A percentile compares a stretch with the other conserved stretches of the same genome.
Evolutionary conservation across 257 asterid genomes (phyloP).

Genomic region (Marsdenia floribunda): DNA sequence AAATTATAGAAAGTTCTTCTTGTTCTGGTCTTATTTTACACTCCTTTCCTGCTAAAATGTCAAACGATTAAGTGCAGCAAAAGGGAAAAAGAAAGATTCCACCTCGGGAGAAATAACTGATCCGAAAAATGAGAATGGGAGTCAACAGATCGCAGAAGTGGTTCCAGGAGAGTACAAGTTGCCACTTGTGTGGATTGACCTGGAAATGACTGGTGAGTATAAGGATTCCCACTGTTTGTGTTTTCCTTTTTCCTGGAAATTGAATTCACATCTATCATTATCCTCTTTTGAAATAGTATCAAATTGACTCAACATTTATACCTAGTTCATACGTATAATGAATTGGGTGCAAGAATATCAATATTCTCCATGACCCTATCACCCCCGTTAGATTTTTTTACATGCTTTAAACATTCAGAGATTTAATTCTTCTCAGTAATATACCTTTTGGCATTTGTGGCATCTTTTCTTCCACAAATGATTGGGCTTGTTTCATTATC

Average conservation of each 20-base stretch:
- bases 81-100: conserved; percentile 28
- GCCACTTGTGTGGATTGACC: conserved; percentile 98
- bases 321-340: not conserved
- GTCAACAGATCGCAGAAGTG: conserved; percentile 23
- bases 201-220: conserved; percentile 88
- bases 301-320: not conserved
- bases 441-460: not conserved
- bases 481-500: conserved; percentile 8
- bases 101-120: conserved; percentile 27
- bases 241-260: not conserved
- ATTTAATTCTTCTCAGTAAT: not conserved
- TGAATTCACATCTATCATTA: not conserved
- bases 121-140: conserved; percentile 25
- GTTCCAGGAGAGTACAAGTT: conserved; percentile 40
- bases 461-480: not conserved
- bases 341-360: not conserved
- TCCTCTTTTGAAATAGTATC: not conserved
- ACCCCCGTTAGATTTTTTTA: not conserved
- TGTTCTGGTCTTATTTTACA: not conserved
- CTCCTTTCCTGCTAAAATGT: not conserved
- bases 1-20: not conserved
- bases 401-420: not conserved
- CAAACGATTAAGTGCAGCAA: conserved; percentile 28
- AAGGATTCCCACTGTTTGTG: not conserved
- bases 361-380: not conserved